These are phyloP conservation scores for Aspergillus sp. DNA, from an alignment of 2,329 filamentous ascomycete genomes.

Conservation along the genomic window DNA sequence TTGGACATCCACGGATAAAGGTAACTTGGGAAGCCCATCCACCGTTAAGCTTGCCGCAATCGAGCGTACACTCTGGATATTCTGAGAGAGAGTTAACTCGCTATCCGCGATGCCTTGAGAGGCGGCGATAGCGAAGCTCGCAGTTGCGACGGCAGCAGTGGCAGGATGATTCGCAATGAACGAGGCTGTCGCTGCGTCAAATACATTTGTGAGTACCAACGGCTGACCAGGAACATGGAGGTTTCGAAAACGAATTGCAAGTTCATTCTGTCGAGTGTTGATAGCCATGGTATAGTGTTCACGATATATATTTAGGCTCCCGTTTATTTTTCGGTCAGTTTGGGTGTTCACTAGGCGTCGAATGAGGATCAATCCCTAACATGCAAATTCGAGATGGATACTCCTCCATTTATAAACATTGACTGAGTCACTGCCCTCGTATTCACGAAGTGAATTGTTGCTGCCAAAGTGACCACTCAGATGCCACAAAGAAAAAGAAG, in stretches of 20 bases:
- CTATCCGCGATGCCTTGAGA: slow-evolving; percentile 48
- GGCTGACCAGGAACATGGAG: slow-evolving; percentile 55
- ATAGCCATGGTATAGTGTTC: neutral
- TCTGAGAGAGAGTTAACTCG: slow-evolving; percentile 52
- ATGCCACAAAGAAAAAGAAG: neutral
- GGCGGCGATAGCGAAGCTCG: slow-evolving; percentile 53
- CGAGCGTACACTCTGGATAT: slow-evolving; percentile 48
- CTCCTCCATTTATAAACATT: neutral
- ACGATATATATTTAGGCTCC: too few species aligned
- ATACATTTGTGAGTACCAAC: slow-evolving; percentile 57
- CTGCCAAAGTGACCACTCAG: slow-evolving; percentile 17
- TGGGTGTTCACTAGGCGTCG: too few species aligned
- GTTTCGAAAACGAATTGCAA: slow-evolving; percentile 35
- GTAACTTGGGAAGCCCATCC: slow-evolving; percentile 35
- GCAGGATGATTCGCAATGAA: slow-evolving; percentile 40
- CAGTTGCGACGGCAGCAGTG: slow-evolving; percentile 50
- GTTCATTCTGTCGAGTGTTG: slow-evolving; percentile 14
- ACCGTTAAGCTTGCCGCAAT: slow-evolving; percentile 46
- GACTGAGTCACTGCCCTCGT: slow-evolving; percentile 3
- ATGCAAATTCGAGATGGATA: neutral
- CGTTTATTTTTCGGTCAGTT: neutral
- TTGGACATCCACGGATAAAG: slow-evolving; percentile 58
- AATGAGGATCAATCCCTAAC: neutral
- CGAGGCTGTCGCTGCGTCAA: slow-evolving; percentile 53
- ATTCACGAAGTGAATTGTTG: slow-evolving; percentile 6